Percentiles rank a stretch among this genome's conserved stretches.
These are phyloP conservation scores for Spizellomyces sp. DNA, from an alignment of 192 early-diverging fungal genomes.

Conservation along the genomic window DNA sequence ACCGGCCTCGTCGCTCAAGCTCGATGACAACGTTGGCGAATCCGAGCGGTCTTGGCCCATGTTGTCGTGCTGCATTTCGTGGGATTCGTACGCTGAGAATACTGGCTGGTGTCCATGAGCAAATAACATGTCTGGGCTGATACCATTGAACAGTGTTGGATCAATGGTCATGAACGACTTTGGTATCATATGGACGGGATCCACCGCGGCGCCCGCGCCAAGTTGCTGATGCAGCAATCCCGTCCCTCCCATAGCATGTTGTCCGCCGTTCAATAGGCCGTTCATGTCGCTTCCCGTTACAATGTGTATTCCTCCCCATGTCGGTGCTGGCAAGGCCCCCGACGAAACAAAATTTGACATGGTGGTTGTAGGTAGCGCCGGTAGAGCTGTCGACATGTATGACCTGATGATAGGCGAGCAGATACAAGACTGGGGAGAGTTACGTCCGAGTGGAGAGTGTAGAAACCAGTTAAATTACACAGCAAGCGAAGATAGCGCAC, in stretches of 20 bases:
- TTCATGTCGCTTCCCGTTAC: background rate
- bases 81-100: background rate
- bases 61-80: background rate
- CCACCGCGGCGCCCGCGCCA: background rate
- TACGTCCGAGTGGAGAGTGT: background rate
- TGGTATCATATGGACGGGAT: background rate
- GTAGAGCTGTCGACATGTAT: background rate
- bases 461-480: background rate
- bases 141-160: background rate
- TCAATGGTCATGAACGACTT: background rate
- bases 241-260: background rate
- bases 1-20: background rate
- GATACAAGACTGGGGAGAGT: background rate
- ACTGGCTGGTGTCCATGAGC: background rate
- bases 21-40: background rate
- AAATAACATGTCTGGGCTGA: background rate
- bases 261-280: background rate
- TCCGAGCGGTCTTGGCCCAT: background rate
- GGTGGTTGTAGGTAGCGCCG: background rate
- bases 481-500: background rate
- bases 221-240: background rate
- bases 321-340: background rate
- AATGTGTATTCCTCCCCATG: background rate
- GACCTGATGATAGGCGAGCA: background rate
- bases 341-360: background rate